Conservation (phyloP, 805 yeast genomes). For the Zygoascus bituminiphila region DNA sequence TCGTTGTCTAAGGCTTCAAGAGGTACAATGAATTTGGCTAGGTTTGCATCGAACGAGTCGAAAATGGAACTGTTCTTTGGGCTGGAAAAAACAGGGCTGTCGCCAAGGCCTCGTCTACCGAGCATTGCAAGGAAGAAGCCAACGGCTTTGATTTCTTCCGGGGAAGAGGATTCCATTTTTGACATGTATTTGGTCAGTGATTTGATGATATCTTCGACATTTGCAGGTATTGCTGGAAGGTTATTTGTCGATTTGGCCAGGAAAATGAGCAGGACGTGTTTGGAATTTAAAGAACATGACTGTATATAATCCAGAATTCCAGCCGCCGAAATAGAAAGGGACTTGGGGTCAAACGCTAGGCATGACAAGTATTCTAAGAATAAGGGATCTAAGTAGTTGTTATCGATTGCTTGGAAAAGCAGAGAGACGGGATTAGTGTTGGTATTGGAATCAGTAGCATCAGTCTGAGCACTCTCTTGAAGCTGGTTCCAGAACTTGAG, state of each 20-base stretch:
- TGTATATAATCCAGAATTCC: slow-evolving; percentile 13
- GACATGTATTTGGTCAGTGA: neutral
- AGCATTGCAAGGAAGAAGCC: neutral
- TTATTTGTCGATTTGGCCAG: slow-evolving; percentile 6
- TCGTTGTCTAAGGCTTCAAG: neutral
- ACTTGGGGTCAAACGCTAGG: slow-evolving; percentile 19
- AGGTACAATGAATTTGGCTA: neutral
- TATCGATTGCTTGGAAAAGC: neutral
- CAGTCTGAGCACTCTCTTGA: slow-evolving; percentile 16
- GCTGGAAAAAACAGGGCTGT: neutral
- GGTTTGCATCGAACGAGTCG: neutral
- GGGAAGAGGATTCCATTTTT: neutral
- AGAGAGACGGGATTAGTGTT: neutral
- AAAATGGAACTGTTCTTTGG: slow-evolving; percentile 1
- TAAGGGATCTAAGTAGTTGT: slow-evolving; percentile 16
- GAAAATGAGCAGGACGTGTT: slow-evolving; percentile 1
- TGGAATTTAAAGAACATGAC: neutral
- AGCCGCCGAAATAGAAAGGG: slow-evolving; percentile 18
- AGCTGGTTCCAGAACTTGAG: slow-evolving; percentile 24
- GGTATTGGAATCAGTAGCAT: slow-evolving; percentile 6
- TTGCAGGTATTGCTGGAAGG: neutral
- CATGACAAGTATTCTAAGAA: slow-evolving; percentile 23
- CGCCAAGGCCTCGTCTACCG: neutral
- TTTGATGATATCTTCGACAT: neutral
- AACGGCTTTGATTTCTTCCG: neutral